Conservation (phyloP, 73 alveolate species). For the Stentor coeruleus region DNA sequence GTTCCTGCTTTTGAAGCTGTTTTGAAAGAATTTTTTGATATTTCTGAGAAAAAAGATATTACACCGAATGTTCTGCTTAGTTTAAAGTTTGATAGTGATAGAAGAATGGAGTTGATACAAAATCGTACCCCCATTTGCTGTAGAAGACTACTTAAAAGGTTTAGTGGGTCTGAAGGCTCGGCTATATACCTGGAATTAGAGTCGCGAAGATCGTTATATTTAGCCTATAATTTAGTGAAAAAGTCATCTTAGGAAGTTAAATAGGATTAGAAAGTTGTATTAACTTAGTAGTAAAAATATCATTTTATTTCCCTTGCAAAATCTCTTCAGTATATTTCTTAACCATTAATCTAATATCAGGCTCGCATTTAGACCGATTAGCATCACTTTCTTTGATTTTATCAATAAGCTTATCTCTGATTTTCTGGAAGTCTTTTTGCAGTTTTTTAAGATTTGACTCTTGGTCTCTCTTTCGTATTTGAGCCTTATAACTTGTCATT, state of each 20-base stretch:
- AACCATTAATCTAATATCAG: neutral
- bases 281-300: too few relatives aligned
- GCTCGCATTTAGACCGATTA: neutral
- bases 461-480: neutral
- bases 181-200: conserved; percentile 34
- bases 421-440: neutral
- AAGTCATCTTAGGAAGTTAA: neutral
- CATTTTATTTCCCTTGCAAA: neutral
- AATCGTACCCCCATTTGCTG: conserved; percentile 27
- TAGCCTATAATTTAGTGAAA: conserved; percentile 27
- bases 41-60: conserved; percentile 37
- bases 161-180: conserved; percentile 48
- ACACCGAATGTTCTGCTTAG: conserved; percentile 40
- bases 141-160: conserved; percentile 37
- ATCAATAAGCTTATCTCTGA: neutral
- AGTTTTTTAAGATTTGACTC: neutral
- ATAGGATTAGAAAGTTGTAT: neutral
- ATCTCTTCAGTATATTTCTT: neutral
- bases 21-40: conserved; percentile 10
- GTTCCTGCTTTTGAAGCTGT: neutral
- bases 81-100: conserved; percentile 35
- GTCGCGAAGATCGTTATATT: conserved; percentile 34
- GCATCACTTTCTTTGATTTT: neutral
- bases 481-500: too few relatives aligned
- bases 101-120: conserved; percentile 36